A percentile compares a stretch with the other conserved stretches of the same genome.
phyloP scores from a whole-genome alignment of 768 basidiomycete genomes.

The Auriscalpium orientale region DNA sequence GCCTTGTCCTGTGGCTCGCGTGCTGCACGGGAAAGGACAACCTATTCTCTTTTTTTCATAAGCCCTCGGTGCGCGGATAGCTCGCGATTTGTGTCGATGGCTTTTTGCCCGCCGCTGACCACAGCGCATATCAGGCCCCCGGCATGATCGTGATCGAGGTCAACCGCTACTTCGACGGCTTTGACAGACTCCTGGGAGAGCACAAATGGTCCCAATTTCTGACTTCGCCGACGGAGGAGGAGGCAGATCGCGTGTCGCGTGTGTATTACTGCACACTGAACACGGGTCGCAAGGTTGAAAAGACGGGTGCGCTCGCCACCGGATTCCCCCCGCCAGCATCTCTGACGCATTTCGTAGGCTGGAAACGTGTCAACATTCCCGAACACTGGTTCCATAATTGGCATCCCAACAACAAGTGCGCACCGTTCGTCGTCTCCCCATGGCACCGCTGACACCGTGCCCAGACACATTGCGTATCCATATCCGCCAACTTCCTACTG shows the following conservation, averaged over 20 bases:
- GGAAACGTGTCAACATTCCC: conserved; percentile 39
- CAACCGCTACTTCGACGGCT: conserved; percentile 21
- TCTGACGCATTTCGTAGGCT: conserved; percentile 24
- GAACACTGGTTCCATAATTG: conserved; percentile 35
- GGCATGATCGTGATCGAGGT: conserved; percentile 41
- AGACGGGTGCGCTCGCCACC: conserved; percentile 29
- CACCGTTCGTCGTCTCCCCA: neutral
- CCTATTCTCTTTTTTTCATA: conserved; percentile 35
- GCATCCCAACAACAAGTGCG: conserved; percentile 24
- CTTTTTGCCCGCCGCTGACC: neutral
- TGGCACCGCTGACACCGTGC: neutral
- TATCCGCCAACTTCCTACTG: conserved; percentile 35
- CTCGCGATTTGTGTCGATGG: neutral
- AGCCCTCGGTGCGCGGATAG: conserved; percentile 32
- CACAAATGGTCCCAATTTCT: conserved; percentile 38
- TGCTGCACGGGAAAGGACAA: conserved; percentile 28
- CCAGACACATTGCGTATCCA: conserved; percentile 23
- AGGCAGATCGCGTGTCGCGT: conserved; percentile 20
- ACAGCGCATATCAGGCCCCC: conserved; percentile 26
- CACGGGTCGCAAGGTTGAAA: conserved; percentile 36
- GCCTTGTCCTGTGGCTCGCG: conserved; percentile 37
- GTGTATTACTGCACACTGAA: conserved; percentile 35
- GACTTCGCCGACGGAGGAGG: conserved; percentile 22
- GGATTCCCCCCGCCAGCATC: neutral
- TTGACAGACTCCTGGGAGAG: conserved; percentile 32